Conservation (phyloP, 2,329 filamentous ascomycete species). For the Calonectria ilicicola region DNA sequence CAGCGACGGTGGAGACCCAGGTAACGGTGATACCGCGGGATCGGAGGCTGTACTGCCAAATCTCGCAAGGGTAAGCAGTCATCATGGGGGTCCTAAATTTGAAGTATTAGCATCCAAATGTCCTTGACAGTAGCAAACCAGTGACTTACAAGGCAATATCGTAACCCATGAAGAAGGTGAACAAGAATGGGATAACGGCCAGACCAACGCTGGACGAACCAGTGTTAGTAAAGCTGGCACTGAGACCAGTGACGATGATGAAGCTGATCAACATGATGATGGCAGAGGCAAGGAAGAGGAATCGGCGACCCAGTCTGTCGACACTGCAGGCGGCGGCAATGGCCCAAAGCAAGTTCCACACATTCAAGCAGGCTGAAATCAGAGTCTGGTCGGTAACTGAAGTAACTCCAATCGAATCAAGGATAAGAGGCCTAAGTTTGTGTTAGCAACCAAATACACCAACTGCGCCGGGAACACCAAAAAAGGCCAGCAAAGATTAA, state of each 20-base stretch:
- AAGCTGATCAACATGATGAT: conserved; percentile 51
- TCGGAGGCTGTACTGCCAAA: conserved; percentile 47
- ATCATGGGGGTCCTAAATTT: conserved; percentile 53
- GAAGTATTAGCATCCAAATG: background rate
- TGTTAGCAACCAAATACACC: background rate
- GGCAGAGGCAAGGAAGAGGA: conserved; percentile 52
- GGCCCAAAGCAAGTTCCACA: conserved; percentile 53
- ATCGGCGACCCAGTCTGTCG: conserved; percentile 54
- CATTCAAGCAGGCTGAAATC: conserved; percentile 56
- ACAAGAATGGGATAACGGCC: conserved; percentile 61
- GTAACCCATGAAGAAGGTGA: conserved; percentile 59
- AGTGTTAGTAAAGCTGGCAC: conserved; percentile 45
- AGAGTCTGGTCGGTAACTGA: conserved; percentile 51
- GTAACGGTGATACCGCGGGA: conserved; percentile 55
- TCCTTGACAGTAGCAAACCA: rapidly evolving
- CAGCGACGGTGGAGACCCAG: conserved; percentile 52
- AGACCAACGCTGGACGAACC: conserved; percentile 50
- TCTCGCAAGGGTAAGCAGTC: conserved; percentile 56
- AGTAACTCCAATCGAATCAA: conserved; percentile 52
- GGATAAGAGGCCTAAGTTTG: conserved; percentile 44
- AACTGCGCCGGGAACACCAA: background rate
- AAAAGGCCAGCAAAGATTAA: background rate
- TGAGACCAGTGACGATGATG: conserved; percentile 53
- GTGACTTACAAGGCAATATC: conserved; percentile 52
- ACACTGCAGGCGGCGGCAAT: conserved; percentile 51